Conservation (phyloP, 441 rosid species). For the Hura crepitans region DNA sequence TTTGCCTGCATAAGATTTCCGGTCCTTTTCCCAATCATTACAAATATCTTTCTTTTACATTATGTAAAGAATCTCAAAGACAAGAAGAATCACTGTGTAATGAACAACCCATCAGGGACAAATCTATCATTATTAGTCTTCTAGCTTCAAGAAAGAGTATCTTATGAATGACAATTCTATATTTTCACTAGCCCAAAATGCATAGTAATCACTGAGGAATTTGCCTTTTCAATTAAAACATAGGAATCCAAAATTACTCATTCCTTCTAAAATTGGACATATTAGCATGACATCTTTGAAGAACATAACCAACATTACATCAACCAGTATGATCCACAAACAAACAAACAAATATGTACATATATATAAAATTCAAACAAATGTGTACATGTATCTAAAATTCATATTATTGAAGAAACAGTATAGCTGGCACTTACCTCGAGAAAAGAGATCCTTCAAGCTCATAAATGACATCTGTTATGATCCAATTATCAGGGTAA, state of each 20-base stretch:
- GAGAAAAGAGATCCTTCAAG: slow-evolving; percentile 79
- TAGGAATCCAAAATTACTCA: neutral
- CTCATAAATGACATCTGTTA: slow-evolving; percentile 88
- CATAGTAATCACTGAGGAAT: neutral
- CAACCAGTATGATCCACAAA: neutral
- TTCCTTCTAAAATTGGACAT: neutral
- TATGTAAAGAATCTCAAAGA: neutral
- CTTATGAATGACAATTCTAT: neutral
- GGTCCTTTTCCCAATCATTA: neutral
- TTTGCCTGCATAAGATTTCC: neutral
- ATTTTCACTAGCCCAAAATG: neutral
- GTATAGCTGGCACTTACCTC: slow-evolving; percentile 42
- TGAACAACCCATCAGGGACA: neutral
- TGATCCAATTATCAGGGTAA: slow-evolving; percentile 98
- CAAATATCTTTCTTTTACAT: neutral
- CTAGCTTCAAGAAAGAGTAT: neutral
- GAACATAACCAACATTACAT: neutral
- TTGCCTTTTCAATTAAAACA: neutral
- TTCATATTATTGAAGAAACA: slow-evolving; percentile 4
- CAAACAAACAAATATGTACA: neutral
- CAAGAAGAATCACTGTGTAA: neutral
- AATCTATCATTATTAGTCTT: neutral
- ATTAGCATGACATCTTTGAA: slow-evolving; percentile 3
- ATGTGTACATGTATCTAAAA: neutral
- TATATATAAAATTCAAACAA: neutral